Evolutionary conservation across 441 rosid species (phyloP).

Genomic region (Breynia disticha): DNA sequence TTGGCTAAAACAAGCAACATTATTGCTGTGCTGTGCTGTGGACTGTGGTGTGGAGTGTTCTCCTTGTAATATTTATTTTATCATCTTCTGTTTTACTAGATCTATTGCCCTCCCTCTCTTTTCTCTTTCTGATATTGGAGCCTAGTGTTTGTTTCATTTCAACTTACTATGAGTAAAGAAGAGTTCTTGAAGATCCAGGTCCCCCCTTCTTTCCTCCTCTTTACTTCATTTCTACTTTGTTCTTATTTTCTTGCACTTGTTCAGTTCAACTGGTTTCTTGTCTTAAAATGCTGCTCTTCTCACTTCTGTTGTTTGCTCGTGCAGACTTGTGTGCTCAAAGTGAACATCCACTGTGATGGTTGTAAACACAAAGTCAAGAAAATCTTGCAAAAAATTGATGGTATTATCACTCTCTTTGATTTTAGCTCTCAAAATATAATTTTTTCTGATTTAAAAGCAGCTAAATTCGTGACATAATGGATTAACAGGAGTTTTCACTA

Average conservation of each 20-base stretch:
- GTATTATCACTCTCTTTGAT: constrained; percentile 21
- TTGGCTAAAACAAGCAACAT: constrained; percentile 15
- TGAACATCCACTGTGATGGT: constrained; percentile 95
- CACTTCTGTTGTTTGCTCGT: constrained; percentile 20
- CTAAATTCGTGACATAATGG: not conserved
- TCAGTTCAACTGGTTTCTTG: not conserved
- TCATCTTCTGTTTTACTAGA: constrained; percentile 29
- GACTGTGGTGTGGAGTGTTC: too few relatives aligned
- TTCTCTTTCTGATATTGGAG: constrained; percentile 4
- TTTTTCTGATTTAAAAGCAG: not conserved
- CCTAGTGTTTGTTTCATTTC: constrained; percentile 21
- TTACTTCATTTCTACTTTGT: constrained; percentile 12
- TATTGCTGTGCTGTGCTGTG: too few relatives aligned
- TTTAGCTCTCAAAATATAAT: not conserved
- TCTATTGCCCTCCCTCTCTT: constrained; percentile 26
- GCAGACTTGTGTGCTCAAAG: constrained; percentile 91
- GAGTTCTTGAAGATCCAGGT: constrained; percentile 98
- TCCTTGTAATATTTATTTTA: constrained; percentile 12
- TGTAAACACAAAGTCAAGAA: constrained; percentile 88
- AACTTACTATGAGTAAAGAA: constrained; percentile 75
- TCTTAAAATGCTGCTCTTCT: constrained; percentile 10
- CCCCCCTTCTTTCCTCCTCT: constrained; percentile 6
- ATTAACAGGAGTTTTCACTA: constrained; percentile 57
- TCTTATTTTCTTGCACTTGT: not conserved
- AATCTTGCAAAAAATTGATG: constrained; percentile 79